These are phyloP conservation scores for Periglandula ipomoeae DNA, from an alignment of 2,329 filamentous ascomycete genomes.

Conservation along the genomic window DNA sequence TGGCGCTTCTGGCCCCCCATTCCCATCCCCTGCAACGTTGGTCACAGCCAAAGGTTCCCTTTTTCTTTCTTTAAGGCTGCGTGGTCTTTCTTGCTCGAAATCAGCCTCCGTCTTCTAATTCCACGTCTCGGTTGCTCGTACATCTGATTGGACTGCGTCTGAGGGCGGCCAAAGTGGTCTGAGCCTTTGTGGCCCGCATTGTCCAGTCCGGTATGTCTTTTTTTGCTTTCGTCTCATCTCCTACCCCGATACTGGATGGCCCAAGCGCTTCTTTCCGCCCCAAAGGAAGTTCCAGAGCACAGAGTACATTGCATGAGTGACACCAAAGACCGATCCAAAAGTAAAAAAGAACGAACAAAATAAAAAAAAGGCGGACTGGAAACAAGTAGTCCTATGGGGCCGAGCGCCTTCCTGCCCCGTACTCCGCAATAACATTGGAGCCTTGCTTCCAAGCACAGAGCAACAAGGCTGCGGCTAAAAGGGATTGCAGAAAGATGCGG, in stretches of 20 bases:
- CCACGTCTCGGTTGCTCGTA: constrained; percentile 2
- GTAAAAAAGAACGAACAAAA: background rate
- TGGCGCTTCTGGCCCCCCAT: background rate
- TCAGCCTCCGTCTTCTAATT: background rate
- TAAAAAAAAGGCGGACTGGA: background rate
- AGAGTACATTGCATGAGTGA: background rate
- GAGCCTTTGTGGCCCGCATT: constrained; percentile 1
- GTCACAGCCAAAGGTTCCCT: background rate
- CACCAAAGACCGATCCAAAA: background rate
- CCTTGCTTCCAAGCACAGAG: background rate
- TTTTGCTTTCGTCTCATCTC: constrained; percentile 1
- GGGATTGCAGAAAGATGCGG: background rate
- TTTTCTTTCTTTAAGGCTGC: background rate
- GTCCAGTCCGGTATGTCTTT: background rate
- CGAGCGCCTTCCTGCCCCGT: background rate
- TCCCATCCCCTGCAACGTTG: background rate
- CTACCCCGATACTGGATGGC: background rate
- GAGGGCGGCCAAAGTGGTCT: background rate
- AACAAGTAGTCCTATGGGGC: background rate
- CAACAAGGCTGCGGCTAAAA: constrained; percentile 1
- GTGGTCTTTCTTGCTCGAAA: background rate
- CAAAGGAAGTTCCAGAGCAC: background rate
- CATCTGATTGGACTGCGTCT: constrained; percentile 4
- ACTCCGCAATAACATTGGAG: background rate
- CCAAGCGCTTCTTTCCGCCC: constrained; percentile 1